These are phyloP conservation scores for Auricularia auricula-judae DNA, from an alignment of 768 basidiomycete species.

Conservation along the genomic window DNA sequence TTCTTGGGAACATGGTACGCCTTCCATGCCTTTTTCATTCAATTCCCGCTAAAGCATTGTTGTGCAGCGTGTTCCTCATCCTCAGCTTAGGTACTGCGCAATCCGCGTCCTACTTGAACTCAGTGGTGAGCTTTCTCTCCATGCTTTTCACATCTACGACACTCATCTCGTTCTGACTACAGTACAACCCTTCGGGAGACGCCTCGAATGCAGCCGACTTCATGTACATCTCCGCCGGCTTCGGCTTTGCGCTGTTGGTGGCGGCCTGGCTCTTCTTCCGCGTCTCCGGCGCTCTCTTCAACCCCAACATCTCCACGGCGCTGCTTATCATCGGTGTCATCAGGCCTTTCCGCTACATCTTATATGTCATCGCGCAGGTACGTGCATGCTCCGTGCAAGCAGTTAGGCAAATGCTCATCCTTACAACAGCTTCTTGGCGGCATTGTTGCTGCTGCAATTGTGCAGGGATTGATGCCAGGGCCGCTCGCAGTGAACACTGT, in stretches of 20 bases:
- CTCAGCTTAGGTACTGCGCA: background rate
- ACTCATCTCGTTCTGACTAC: background rate
- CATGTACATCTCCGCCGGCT: background rate
- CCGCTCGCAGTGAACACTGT: slow-evolving; percentile 41
- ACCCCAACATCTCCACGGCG: slow-evolving; percentile 50
- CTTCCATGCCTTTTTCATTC: background rate
- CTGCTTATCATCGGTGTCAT: slow-evolving; percentile 49
- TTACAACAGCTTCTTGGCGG: slow-evolving; percentile 33
- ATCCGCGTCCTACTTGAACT: background rate
- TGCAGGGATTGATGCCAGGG: slow-evolving; percentile 44
- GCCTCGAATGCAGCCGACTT: background rate
- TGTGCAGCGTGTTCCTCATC: background rate
- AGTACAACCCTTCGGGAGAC: background rate
- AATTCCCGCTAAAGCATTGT: background rate
- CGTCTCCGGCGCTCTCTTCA: slow-evolving; percentile 54
- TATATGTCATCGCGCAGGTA: slow-evolving; percentile 49
- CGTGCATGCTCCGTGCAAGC: background rate
- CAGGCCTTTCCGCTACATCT: slow-evolving; percentile 40
- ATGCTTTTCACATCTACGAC: background rate
- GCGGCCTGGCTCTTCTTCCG: slow-evolving; percentile 62
- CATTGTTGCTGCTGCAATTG: slow-evolving; percentile 45
- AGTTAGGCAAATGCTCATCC: background rate
- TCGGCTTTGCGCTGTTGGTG: slow-evolving; percentile 46
- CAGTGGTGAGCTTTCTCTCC: background rate
- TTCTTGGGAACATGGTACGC: background rate